Base-by-base conservation (phyloP, 352 stramenopile species). In the Nothophytophthora sp. region DNA sequence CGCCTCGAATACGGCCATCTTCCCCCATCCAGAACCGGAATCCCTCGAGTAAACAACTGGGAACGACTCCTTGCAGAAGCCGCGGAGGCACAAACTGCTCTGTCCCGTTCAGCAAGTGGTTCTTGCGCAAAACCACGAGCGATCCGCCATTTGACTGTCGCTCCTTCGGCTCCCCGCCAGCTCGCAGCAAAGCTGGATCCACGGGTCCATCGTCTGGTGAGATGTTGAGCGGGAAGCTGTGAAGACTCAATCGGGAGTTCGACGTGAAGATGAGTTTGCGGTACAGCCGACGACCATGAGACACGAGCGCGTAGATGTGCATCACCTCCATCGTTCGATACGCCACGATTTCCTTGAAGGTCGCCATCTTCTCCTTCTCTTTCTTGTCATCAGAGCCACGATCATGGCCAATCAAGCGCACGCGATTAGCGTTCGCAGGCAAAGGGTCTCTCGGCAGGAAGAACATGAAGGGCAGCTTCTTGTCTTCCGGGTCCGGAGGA, bases 281-380 rank as follows among this genome's bases (percentile, higher is more conserved):
- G 63, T 99, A 98, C 58, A 99, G 92, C 11, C 96, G 81, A 19
- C 97, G 83, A 5, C 96, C 98, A 62, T 99, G 91, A 40, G 98
- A 97, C 12, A 99, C 86, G 16, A 99, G 81, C 41, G 98, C 95
- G 70, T 97, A 99, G 16, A 99, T 84, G 34, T 98, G 95, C 29
- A 99, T 88, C 18, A 98, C 81, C 34, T 98, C 63, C 54, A 89
- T 74, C 13, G 67, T 50, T 36, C 96, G 81, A 49, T 97, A 98
- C 5, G 98, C 93, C 13, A 99, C 74, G 34, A 99, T 89, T 73
- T 99, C 97, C 57, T 99, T 99, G 39, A 99, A 92, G 0, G 96
- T 99, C 19, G 71, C 54, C 27, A 93, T 74, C 36, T 86, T 87
- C 24, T 94, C 79, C 15, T 75, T 80, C 24, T 90, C 79, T 47